Percentiles rank a stretch among this genome's conserved stretches.
Evolutionary conservation across 768 basidiomycete genomes (phyloP).

Genomic region (Cystofilobasidium capitatum): DNA sequence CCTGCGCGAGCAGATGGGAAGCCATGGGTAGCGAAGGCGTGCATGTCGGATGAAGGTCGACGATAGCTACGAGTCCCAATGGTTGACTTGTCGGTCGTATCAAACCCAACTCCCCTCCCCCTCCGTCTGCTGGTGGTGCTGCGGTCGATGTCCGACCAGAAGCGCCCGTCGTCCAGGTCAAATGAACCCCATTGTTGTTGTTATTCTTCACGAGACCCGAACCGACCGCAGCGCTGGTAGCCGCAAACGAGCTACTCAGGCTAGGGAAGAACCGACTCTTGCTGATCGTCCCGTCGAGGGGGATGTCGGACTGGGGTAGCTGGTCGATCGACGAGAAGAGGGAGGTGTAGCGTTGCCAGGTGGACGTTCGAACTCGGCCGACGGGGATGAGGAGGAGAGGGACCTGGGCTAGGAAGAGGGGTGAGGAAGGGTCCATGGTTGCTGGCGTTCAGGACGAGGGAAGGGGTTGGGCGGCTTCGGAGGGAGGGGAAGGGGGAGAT

Average conservation of each 20-base stretch:
- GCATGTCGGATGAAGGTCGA: conserved; percentile 44
- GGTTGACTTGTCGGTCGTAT: conserved; percentile 60
- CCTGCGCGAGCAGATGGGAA: conserved; percentile 51
- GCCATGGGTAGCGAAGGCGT: conserved; percentile 31
- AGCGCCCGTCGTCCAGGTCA: conserved; percentile 65
- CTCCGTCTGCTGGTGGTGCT: no score
- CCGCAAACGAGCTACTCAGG: conserved; percentile 1
- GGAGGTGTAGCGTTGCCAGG: conserved; percentile 62
- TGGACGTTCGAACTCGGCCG: conserved; percentile 57
- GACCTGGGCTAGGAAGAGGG: conserved; percentile 64
- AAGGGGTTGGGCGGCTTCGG: no score
- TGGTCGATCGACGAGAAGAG: conserved; percentile 61
- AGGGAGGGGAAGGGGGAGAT: background rate
- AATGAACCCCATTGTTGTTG: conserved; percentile 47
- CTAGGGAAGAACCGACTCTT: conserved; percentile 18
- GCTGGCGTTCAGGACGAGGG: no score
- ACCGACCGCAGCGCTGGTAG: background rate
- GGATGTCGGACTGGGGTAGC: conserved; percentile 59
- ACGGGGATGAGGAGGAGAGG: conserved; percentile 78
- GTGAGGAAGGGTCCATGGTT: conserved; percentile 27
- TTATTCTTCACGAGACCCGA: conserved; percentile 11
- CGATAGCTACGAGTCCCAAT: conserved; percentile 78
- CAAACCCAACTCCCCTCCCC: conserved; percentile 47
- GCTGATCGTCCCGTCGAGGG: conserved; percentile 46
- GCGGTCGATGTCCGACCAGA: conserved; percentile 28